These are phyloP conservation scores for Chaetomium tenue DNA, from an alignment of 495 filamentous ascomycete genomes.

Conservation along the genomic window DNA sequence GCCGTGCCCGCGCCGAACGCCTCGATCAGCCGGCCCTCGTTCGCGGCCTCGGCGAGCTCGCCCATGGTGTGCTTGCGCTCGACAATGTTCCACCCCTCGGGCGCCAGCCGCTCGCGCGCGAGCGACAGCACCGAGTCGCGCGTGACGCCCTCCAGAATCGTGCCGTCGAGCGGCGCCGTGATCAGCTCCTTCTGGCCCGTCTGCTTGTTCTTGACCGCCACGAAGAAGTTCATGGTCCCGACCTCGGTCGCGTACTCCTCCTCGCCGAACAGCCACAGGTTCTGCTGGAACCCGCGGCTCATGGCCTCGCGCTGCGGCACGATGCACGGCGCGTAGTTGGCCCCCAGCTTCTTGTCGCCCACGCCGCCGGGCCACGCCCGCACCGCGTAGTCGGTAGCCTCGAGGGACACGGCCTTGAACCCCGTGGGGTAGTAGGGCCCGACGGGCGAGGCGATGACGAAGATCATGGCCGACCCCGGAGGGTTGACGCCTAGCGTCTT, in stretches of 20 bases:
- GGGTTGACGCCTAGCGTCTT: slow-evolving; percentile 86
- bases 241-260: slow-evolving; percentile 95
- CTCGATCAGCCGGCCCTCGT: slow-evolving; percentile 84
- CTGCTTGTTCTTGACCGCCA: slow-evolving; percentile 72
- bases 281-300: slow-evolving; percentile 90
- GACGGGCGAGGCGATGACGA: slow-evolving; percentile 92
- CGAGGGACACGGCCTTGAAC: slow-evolving; percentile 92
- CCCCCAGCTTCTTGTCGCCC: slow-evolving; percentile 95
- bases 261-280: slow-evolving; percentile 93
- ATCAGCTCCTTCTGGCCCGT: slow-evolving; percentile 85
- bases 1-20: slow-evolving; percentile 93
- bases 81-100: slow-evolving; percentile 82
- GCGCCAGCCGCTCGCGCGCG: slow-evolving; percentile 73
- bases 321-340: slow-evolving; percentile 97
- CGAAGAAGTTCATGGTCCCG: slow-evolving; percentile 97
- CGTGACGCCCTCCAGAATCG: slow-evolving; percentile 93
- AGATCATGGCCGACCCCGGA: slow-evolving; percentile 86
- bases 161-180: slow-evolving; percentile 92
- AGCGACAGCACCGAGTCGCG: slow-evolving; percentile 82
- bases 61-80: slow-evolving; percentile 90
- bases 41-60: slow-evolving; percentile 72
- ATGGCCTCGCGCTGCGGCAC: slow-evolving; percentile 89
- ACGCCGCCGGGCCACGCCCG: slow-evolving; percentile 97
- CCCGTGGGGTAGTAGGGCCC: slow-evolving; percentile 97
- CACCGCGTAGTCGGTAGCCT: slow-evolving; percentile 91